Base-by-base conservation (phyloP, 169 alveolate species). In the Plasmodium falciparum region DNA sequence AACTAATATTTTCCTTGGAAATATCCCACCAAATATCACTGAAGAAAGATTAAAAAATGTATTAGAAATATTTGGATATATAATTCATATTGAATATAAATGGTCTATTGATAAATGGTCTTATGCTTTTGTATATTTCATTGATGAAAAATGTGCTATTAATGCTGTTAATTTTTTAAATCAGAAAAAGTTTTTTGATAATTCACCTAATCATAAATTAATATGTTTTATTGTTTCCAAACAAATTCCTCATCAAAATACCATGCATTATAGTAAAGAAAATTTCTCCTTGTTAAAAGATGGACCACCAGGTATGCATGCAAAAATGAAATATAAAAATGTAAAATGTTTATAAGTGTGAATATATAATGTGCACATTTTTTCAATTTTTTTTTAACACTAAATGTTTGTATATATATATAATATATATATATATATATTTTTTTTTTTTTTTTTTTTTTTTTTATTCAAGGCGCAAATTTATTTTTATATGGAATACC, bases 1-100 rank as follows among this genome's bases (percentile, higher is more conserved):
- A 54, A 88, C 92, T 7, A 67, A 88, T 54, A 95, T 93, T n/a
- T 94, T 94, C 49, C 88, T 94, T 33, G 96, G 96, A 12, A 94
- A 94, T 45, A 93, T 94, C 11, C 96, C 96, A 56, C 96, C 96
- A 50, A 88, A 88, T 62, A 89, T 94, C 52, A 86, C 95, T 8
- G 93, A 75, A 62, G 95, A 90, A 56, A 85, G 88, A 73, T 49
- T 92, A 73, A 92, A 88, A 62, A 78, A 89, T 45, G 93, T 92
- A 13, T 63, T 92, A 22, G 91, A 83, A 43, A 69, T 83, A 22
- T 83, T 83, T 70, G 91, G 91, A 8, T 83, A 54, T 63, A 83
- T 83, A 83, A 66, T 92, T 47, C 88, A 89, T 67, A 73, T 92
- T 26, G 93, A 92, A 50, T 92, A 92, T 65, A 92, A 92, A 39